Evolutionary conservation across 225 moss, liverwort and hornwort genomes (phyloP).

Genomic region (Bryoerythrophyllum caledonicum): DNA sequence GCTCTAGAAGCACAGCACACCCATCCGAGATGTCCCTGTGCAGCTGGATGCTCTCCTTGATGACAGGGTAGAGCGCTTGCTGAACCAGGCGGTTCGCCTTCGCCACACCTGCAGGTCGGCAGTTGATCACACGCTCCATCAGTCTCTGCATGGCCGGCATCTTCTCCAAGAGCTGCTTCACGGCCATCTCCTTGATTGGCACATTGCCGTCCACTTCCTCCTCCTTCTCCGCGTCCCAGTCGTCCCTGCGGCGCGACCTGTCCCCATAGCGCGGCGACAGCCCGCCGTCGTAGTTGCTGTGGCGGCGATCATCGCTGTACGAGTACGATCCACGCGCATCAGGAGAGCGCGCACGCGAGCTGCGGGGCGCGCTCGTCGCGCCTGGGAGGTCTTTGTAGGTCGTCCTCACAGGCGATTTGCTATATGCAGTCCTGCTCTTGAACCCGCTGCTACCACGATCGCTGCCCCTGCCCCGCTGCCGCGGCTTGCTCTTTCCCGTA

Average conservation of each 20-base stretch:
- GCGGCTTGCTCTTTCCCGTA: constrained; percentile 29
- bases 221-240: constrained; percentile 26
- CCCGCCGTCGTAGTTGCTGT: constrained; percentile 57
- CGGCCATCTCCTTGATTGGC: constrained; percentile 76
- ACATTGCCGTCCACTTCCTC: constrained; percentile 33
- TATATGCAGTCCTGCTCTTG: constrained; percentile 32
- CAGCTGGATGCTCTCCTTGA: constrained; percentile 79
- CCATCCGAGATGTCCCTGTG: constrained; percentile 71
- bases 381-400: constrained; percentile 48
- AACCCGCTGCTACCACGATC: constrained; percentile 10
- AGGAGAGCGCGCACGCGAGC: constrained; percentile 56
- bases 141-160: constrained; percentile 88
- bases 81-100: constrained; percentile 77
- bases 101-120: constrained; percentile 82
- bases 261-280: constrained; percentile 51
- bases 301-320: constrained; percentile 69
- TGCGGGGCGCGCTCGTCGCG: constrained; percentile 24
- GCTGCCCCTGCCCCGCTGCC: constrained; percentile 21
- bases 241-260: constrained; percentile 39
- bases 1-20: constrained; percentile 62
- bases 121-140: constrained; percentile 84
- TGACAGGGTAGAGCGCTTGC: constrained; percentile 68
- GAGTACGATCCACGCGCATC: constrained; percentile 39
- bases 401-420: constrained; percentile 50
- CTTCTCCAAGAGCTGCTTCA: constrained; percentile 71